Conservation (phyloP, 495 filamentous ascomycete genomes). For the Neurospora sp. region DNA sequence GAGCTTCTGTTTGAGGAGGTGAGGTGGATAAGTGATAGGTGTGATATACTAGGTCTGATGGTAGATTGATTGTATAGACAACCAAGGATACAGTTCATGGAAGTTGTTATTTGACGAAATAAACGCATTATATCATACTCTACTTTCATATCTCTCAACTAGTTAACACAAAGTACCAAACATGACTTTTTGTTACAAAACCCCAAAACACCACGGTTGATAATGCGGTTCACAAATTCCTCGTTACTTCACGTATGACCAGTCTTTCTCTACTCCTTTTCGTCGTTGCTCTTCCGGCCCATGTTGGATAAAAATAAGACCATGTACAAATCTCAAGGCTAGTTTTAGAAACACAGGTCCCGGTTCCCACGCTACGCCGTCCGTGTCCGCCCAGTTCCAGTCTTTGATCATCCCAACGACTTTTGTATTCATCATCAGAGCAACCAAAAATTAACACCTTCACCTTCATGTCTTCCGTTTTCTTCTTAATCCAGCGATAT, state of each 20-base stretch:
- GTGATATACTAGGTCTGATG: background rate
- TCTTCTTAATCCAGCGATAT: background rate
- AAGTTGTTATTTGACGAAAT: background rate
- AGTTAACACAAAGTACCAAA: background rate
- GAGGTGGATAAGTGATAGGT: background rate
- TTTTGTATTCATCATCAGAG: background rate
- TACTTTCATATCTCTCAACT: background rate
- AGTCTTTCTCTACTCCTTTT: background rate
- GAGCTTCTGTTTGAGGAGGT: background rate
- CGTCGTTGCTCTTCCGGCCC: background rate
- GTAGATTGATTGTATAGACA: too few species aligned
- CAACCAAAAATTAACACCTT: background rate
- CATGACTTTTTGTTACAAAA: background rate
- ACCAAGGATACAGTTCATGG: too few species aligned
- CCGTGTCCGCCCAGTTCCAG: background rate
- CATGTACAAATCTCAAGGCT: background rate
- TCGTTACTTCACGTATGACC: slow-evolving; percentile 1
- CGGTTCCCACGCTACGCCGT: background rate
- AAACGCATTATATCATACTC: background rate
- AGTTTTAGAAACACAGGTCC: background rate
- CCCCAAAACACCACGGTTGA: background rate
- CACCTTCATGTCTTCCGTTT: background rate
- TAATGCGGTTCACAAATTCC: background rate
- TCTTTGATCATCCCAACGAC: background rate
- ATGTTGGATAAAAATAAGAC: background rate